These are phyloP conservation scores for Fusarium burgessii DNA, from an alignment of 2,329 filamentous ascomycete genomes.

Conservation along the genomic window DNA sequence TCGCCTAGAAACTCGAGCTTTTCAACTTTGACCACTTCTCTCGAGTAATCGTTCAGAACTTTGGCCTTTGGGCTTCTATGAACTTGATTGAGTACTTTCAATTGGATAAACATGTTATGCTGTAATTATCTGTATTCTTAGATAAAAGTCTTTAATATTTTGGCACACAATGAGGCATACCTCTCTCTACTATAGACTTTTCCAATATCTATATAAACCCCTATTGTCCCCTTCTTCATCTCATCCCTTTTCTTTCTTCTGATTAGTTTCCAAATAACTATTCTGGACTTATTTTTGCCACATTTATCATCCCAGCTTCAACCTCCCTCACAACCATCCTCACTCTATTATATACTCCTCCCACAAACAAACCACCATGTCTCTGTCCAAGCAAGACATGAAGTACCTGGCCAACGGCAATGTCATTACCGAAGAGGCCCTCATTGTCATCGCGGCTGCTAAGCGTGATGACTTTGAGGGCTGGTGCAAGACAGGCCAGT, in stretches of 20 bases:
- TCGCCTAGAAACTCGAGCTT: background rate
- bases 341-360: background rate
- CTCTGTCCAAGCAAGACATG: background rate
- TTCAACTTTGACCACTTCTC: background rate
- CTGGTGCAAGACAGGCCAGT: background rate
- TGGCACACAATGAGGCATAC: too few relatives aligned
- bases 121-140: background rate
- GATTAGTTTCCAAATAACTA: background rate
- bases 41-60: too few relatives aligned
- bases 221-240: accelerated
- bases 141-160: background rate
- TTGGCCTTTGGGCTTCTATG: accelerated
- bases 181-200: background rate
- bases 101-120: background rate
- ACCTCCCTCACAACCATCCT: background rate
- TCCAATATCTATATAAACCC: background rate
- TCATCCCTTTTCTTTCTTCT: accelerated
- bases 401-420: background rate
- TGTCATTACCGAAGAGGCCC: background rate
- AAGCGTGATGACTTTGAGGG: background rate
- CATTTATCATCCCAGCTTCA: background rate
- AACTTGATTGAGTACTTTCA: accelerated
- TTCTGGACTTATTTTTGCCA: background rate
- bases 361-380: background rate
- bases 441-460: background rate